Base-by-base conservation (phyloP, 495 filamentous ascomycete species). In the Xylaria curta region DNA sequence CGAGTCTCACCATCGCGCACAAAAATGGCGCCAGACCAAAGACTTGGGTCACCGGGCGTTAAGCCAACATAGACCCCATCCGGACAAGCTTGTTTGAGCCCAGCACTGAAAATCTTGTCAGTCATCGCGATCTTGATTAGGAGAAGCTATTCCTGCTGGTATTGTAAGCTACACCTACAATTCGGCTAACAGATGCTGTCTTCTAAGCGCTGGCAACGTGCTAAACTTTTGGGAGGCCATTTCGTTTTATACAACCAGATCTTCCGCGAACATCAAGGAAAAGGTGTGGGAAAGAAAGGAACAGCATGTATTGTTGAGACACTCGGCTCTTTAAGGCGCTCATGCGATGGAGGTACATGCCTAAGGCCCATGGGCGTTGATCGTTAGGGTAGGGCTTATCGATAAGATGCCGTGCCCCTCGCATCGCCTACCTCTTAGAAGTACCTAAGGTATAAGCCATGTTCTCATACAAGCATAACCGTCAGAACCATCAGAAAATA, bases 1-100 rank as follows among this genome's bases (percentile, higher is more conserved):
- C 44, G 64, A 58, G 28, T 62, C 82, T 79, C 79, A 92, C 95
- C 95, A 84, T 92, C 92, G 47, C 94, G 92, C 64, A 97, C 89
- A 77, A 98, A 98, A 7, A 98, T 82, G 9, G 97, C 90, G n/a
- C 94, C 94, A 66, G 88, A 90, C 95, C 95, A 98, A 38, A 92
- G 83, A 38, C 88, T 88, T 13, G 92, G 89, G 76, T 96, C 91
- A 33, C 92, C 91, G 0, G 93, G 91, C n/a, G 90, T 90, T 61
- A 97, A 87, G 79, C 85, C 94, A 81, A 97, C 87, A 79, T 95
- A 98, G 54, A 97, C 86, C 58, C 95, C 95, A 64, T 91, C 87
- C 24, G 94, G 94, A 80, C 91, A 91, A 44, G 90, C 89, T 80
- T 91, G 86, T 80, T 92, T 94, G 68, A 98, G 84, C 68, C 92